These are phyloP conservation scores for Monosporascus sp. DNA, from an alignment of 2,329 filamentous ascomycete species.

Conservation along the genomic window DNA sequence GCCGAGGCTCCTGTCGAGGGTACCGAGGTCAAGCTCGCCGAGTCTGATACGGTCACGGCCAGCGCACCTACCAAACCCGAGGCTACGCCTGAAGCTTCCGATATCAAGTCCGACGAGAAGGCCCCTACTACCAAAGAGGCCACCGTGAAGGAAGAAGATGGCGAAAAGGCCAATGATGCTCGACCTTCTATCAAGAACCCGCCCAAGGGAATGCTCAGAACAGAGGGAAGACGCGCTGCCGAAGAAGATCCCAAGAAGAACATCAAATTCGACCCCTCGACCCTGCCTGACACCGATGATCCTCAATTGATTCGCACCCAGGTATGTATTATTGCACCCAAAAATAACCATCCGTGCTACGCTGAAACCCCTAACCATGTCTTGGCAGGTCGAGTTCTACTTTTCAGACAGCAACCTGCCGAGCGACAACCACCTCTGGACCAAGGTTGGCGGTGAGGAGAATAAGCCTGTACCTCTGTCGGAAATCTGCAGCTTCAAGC, in stretches of 20 bases:
- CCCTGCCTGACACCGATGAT: constrained; percentile 66
- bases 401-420: constrained; percentile 57
- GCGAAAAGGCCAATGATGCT: constrained; percentile 7
- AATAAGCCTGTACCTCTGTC: constrained; percentile 79
- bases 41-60: constrained; percentile 10
- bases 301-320: constrained; percentile 77
- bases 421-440: constrained; percentile 81
- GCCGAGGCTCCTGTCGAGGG: constrained; percentile 24
- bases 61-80: constrained; percentile 22
- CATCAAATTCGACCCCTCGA: constrained; percentile 65
- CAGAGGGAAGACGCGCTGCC: constrained; percentile 27
- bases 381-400: constrained; percentile 42
- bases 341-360: constrained; percentile 1
- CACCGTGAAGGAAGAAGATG: constrained; percentile 21
- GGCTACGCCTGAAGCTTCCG: constrained; percentile 10
- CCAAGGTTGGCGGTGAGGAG: constrained; percentile 67
- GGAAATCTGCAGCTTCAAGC: constrained; percentile 80
- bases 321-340: constrained; percentile 51
- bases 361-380: constrained; percentile 1
- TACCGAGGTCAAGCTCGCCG: neutral
- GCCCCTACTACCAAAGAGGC: constrained; percentile 3
- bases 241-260: constrained; percentile 45
- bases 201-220: constrained; percentile 35
- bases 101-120: neutral
- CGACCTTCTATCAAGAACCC: constrained; percentile 9